These are phyloP conservation scores for Dactylella cylindrospora DNA, from an alignment of 2,329 filamentous ascomycete genomes.

Conservation along the genomic window DNA sequence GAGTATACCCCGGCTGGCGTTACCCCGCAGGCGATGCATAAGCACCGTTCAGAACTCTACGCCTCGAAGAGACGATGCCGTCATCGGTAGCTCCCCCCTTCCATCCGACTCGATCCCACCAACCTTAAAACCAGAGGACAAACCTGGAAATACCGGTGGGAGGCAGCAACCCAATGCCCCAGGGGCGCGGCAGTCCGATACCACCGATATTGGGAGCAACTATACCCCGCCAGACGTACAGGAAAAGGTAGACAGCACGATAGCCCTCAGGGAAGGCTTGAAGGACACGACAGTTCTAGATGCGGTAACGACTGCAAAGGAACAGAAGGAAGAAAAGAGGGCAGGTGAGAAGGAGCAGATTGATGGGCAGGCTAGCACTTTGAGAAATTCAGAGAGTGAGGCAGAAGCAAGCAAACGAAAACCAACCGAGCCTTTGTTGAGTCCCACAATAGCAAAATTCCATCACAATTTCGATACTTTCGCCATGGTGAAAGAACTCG, in stretches of 20 bases:
- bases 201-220: slow-evolving; percentile 33
- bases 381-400: slow-evolving; percentile 4
- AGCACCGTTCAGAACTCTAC: slow-evolving; percentile 27
- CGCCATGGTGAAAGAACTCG: slow-evolving; percentile 77
- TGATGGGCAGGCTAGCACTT: not conserved
- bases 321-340: not conserved
- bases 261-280: no score
- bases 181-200: not conserved
- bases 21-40: slow-evolving; percentile 17
- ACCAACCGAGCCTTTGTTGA: slow-evolving; percentile 7
- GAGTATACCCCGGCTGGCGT: not conserved
- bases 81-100: slow-evolving; percentile 17
- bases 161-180: slow-evolving; percentile 1
- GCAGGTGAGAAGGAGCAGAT: not conserved
- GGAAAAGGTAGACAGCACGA: no score
- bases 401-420: not conserved
- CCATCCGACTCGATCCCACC: slow-evolving; percentile 1
- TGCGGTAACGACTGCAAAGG: slow-evolving; percentile 14
- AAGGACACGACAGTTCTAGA: slow-evolving; percentile 29
- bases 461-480: slow-evolving; percentile 97
- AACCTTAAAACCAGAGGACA: slow-evolving; percentile 15
- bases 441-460: slow-evolving; percentile 46
- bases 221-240: no score
- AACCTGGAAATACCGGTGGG: slow-evolving; percentile 1
- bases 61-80: slow-evolving; percentile 15